Evolutionary conservation across 495 filamentous ascomycete species (phyloP), one percentile per base, ranked within the genome.

Genomic region (Xylaria venustula): DNA sequence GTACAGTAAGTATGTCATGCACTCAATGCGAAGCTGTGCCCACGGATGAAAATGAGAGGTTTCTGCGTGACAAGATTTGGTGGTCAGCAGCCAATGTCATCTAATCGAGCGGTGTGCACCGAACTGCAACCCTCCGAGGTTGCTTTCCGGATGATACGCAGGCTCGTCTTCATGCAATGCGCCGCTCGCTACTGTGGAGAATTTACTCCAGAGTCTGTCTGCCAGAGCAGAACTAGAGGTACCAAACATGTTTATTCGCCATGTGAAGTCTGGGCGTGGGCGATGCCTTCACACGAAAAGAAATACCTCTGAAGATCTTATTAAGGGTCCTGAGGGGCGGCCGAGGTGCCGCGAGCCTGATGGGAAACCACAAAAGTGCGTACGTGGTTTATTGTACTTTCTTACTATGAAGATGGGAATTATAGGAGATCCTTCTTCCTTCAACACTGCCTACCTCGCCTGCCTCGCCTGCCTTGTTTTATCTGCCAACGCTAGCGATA

Each of bases 101-200:
- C 58, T 22, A 54, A 48, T 48, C 41, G 50, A 61, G 58, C 58
- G 40, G 58, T 53, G 50, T 40, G 40, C 20, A 48, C 28, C 40
- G 42, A 47, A 54, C 41, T 40, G 22, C 42, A 54, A 54, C 58
- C 49, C 41, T 48, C n/a, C 30, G 20, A 37, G 34, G 50, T 54
- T 61, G 30, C 49, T 54, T 42, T 54, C 37, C 30, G 40, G 14
- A 53, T 60, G 58, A 54, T 50, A 20, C 58, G 42, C 42, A 45
- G 49, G 50, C 49, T 54, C 41, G 41, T 54, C 49, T 61, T 37
- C 37, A 47, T 37, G 41, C 58, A 19, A 54, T 37, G 41, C 51
- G 30, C 25, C 57, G 25, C 20, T 51, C 19, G 25, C 28, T 46
- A 19, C 8, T 23, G 42, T 47, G 28, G 40, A 12, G 42, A 56